These are phyloP conservation scores for Podaxis carcinomalis DNA, from an alignment of 768 basidiomycete genomes.

Conservation along the genomic window DNA sequence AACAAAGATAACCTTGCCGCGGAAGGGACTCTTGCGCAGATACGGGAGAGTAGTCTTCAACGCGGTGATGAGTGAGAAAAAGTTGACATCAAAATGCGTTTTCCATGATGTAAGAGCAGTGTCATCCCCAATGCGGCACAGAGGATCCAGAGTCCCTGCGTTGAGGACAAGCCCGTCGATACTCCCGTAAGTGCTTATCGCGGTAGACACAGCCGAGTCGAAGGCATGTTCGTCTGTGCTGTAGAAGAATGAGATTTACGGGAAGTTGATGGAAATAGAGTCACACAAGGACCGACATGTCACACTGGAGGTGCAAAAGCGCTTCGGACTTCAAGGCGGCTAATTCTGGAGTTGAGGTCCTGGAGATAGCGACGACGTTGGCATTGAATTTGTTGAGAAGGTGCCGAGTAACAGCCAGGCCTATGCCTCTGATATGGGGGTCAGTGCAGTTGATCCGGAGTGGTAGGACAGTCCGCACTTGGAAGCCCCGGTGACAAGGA, in stretches of 20 bases:
- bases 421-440: conserved; percentile 50
- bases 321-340: conserved; percentile 38
- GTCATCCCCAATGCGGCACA: conserved; percentile 53
- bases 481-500: conserved; percentile 85
- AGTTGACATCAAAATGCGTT: conserved; percentile 77
- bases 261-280: not conserved
- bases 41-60: conserved; percentile 64
- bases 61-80: conserved; percentile 77
- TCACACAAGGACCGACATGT: conserved; percentile 55
- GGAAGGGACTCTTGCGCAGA: conserved; percentile 52
- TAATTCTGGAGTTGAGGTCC: conserved; percentile 66
- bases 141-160: conserved; percentile 73
- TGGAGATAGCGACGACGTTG: conserved; percentile 73
- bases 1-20: conserved; percentile 73
- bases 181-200: conserved; percentile 48
- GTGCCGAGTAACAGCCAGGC: conserved; percentile 69
- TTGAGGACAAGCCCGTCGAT: conserved; percentile 83
- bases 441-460: conserved; percentile 10
- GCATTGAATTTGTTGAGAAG: conserved; percentile 61
- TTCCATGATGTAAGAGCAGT: conserved; percentile 60
- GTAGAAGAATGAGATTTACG: conserved; percentile 13
- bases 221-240: conserved; percentile 60
- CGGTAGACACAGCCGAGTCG: conserved; percentile 50
- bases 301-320: conserved; percentile 60
- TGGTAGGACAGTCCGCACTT: conserved; percentile 36